Evolutionary conservation across 2,329 filamentous ascomycete genomes (phyloP).

Genomic region (Alternaria ventricosa): DNA sequence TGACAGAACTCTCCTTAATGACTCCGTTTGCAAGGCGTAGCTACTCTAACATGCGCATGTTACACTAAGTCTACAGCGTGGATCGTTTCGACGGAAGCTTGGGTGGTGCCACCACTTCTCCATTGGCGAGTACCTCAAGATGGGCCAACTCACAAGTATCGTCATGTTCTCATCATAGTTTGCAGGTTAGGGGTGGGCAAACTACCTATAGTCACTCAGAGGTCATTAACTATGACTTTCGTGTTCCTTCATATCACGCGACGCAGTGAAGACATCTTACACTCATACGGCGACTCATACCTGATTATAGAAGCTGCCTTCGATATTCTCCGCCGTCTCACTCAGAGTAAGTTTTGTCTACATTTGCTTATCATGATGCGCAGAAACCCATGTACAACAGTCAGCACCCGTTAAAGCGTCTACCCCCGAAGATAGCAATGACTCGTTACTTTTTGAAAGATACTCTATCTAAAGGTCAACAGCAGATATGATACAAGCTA

Average conservation of each 20-base stretch:
- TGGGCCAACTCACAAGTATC: neutral
- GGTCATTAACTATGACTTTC: neutral
- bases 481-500: neutral
- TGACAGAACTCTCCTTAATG: neutral
- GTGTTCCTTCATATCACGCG: neutral
- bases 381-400: neutral
- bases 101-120: neutral
- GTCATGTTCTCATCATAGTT: neutral
- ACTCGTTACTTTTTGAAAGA: neutral
- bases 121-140: neutral
- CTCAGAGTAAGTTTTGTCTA: neutral
- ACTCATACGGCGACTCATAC: neutral
- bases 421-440: neutral
- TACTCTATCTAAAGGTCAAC: neutral
- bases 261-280: neutral
- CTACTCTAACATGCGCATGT: neutral
- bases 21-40: neutral
- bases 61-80: neutral
- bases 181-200: neutral
- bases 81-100: neutral
- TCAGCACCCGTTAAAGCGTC: neutral
- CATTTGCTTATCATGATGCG: neutral
- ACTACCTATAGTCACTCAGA: neutral
- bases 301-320: neutral
- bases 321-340: neutral